Percentiles rank a stretch among this genome's conserved stretches.
These are phyloP conservation scores for Epithemia pelagica DNA, from an alignment of 108 stramenopile genomes.

Conservation along the genomic window DNA sequence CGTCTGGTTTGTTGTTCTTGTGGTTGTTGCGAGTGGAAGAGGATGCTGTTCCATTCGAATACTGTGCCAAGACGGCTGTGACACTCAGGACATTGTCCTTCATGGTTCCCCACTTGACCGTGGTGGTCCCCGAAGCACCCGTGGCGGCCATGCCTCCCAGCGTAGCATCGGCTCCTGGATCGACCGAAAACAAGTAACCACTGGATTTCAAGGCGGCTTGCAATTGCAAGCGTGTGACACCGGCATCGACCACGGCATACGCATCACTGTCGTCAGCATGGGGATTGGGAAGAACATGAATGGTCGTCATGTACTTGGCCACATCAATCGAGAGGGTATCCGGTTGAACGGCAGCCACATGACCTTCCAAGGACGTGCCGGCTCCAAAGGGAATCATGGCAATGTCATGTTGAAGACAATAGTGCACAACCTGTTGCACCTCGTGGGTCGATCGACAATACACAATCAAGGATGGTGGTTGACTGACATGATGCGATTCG, in stretches of 20 bases:
- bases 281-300: constrained; percentile 39
- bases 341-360: constrained; percentile 48
- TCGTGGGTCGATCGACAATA: constrained; percentile 65
- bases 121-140: constrained; percentile 90
- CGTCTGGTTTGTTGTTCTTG: not conserved
- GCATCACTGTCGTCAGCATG: not conserved
- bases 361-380: constrained; percentile 93
- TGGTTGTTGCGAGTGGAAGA: too few species aligned
- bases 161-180: constrained; percentile 93
- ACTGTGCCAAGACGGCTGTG: constrained; percentile 77
- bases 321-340: constrained; percentile 65
- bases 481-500: constrained; percentile 58
- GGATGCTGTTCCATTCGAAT: too few species aligned
- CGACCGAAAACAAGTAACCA: constrained; percentile 89
- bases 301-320: constrained; percentile 34
- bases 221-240: constrained; percentile 59
- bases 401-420: constrained; percentile 48
- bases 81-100: constrained; percentile 81
- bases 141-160: constrained; percentile 84
- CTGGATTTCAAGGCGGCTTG: constrained; percentile 73
- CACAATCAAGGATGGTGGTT: constrained; percentile 72
- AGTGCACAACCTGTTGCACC: constrained; percentile 49
- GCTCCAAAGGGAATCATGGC: constrained; percentile 92
- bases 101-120: constrained; percentile 96
- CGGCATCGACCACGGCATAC: constrained; percentile 61